phyloP scores from a whole-genome alignment of 164 flowering plant genomes.

The Platanus orientalis region DNA sequence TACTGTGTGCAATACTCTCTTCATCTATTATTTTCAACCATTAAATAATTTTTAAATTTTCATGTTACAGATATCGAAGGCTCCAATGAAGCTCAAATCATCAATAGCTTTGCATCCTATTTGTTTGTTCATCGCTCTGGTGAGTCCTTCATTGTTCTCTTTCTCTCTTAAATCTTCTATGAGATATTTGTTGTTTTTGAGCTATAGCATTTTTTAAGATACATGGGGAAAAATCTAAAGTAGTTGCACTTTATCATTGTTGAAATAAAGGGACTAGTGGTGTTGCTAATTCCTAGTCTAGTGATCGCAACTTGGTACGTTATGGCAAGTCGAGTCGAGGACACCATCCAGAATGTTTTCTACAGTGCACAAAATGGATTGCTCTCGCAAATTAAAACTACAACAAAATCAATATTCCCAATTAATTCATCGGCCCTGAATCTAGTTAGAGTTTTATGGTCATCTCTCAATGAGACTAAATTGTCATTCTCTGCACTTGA shows the following conservation, averaged over 20 bases:
- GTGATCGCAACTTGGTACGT: constrained; percentile 21
- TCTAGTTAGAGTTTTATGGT: constrained; percentile 25
- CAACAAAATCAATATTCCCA: constrained; percentile 14
- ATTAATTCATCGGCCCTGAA: constrained; percentile 20
- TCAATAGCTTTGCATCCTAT: constrained; percentile 24
- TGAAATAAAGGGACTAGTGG: constrained; percentile 27
- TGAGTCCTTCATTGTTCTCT: constrained; percentile 1
- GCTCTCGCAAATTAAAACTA: constrained; percentile 23
- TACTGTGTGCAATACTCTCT: too few species aligned
- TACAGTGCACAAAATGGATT: constrained; percentile 2
- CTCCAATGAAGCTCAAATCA: constrained; percentile 26
- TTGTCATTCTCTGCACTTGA: constrained; percentile 19
- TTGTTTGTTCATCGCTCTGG: constrained; percentile 26
- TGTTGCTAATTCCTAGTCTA: constrained; percentile 26
- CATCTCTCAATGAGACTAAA: constrained; percentile 17
- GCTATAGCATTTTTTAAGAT: background rate
- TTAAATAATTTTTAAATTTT: too few species aligned
- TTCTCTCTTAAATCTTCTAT: too few species aligned
- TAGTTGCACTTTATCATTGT: background rate
- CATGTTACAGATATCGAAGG: too few species aligned
- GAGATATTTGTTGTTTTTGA: background rate
- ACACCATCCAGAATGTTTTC: constrained; percentile 3
- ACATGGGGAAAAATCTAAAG: background rate
- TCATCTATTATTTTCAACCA: too few species aligned
- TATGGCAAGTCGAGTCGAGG: constrained; percentile 11